phyloP scores from a whole-genome alignment of 176 grass and related monocot species.

The Triticum urartu region DNA sequence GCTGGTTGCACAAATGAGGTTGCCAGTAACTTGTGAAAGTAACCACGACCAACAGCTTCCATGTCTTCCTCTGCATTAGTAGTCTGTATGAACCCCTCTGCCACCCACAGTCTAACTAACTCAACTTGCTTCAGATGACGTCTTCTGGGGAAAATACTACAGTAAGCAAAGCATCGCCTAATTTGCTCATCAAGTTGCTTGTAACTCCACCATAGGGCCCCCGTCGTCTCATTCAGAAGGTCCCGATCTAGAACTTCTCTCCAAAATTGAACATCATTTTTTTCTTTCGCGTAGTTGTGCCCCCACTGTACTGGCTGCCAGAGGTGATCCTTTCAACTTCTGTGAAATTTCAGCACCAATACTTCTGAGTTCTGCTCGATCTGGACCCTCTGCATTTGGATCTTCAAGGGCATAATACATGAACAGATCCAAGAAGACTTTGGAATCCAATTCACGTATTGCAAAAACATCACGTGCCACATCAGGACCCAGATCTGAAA shows the following conservation, averaged over 20 bases:
- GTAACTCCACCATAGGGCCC: constrained; percentile 27
- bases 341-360: constrained; percentile 7
- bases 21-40: constrained; percentile 12
- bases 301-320: background rate
- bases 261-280: constrained; percentile 11
- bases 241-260: background rate
- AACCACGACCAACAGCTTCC: constrained; percentile 15
- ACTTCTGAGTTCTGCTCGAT: background rate
- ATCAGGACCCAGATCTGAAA: background rate
- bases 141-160: constrained; percentile 33
- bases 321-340: constrained; percentile 18
- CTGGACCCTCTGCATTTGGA: background rate
- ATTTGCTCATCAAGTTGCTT: constrained; percentile 29
- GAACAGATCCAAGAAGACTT: constrained; percentile 9
- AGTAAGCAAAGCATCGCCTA: constrained; percentile 38
- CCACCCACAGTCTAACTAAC: constrained; percentile 43
- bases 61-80: background rate
- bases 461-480: background rate
- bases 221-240: constrained; percentile 12
- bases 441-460: background rate
- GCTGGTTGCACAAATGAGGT: constrained; percentile 35
- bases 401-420: constrained; percentile 23
- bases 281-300: background rate
- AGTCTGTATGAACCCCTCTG: constrained; percentile 41
- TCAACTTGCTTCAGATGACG: background rate